These are phyloP conservation scores for Coemansia sp. DNA, from an alignment of 192 early-diverging fungal species.

Conservation along the genomic window DNA sequence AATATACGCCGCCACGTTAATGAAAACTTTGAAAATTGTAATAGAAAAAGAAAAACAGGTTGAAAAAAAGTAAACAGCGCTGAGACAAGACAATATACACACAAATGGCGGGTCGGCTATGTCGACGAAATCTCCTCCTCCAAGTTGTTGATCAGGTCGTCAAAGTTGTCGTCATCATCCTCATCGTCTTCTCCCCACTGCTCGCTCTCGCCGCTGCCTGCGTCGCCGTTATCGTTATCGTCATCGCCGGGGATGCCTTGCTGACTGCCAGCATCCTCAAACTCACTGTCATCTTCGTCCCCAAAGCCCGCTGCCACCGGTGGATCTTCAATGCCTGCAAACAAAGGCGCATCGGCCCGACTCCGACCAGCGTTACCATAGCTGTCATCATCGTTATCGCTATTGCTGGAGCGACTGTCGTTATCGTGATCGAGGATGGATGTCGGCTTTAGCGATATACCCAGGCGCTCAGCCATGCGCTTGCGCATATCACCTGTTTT, in stretches of 20 bases:
- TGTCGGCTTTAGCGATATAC: slow-evolving; percentile 10
- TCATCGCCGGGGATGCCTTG: neutral
- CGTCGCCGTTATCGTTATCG: neutral
- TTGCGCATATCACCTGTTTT: neutral
- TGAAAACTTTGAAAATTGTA: neutral
- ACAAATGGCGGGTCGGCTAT: neutral
- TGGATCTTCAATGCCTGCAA: slow-evolving; percentile 23
- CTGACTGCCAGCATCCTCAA: slow-evolving; percentile 12
- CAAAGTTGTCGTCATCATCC: slow-evolving; percentile 44
- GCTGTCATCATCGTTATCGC: slow-evolving; percentile 15
- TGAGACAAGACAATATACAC: slow-evolving; percentile 1
- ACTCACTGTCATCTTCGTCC: slow-evolving; percentile 11
- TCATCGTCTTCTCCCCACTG: slow-evolving; percentile 51
- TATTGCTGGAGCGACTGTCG: slow-evolving; percentile 7
- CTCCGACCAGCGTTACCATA: slow-evolving; percentile 11
- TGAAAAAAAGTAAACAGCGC: neutral
- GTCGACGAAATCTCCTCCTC: slow-evolving; percentile 54
- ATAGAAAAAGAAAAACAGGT: neutral
- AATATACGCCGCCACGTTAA: neutral
- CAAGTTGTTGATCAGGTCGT: slow-evolving; percentile 56
- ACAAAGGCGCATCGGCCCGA: slow-evolving; percentile 12
- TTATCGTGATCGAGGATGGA: slow-evolving; percentile 8
- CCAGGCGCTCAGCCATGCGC: slow-evolving; percentile 11
- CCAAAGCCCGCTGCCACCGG: slow-evolving; percentile 2
- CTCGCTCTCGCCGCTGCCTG: slow-evolving; percentile 18